phyloP scores from a whole-genome alignment of 2,329 filamentous ascomycete genomes.

The Sporothrix globosa region DNA sequence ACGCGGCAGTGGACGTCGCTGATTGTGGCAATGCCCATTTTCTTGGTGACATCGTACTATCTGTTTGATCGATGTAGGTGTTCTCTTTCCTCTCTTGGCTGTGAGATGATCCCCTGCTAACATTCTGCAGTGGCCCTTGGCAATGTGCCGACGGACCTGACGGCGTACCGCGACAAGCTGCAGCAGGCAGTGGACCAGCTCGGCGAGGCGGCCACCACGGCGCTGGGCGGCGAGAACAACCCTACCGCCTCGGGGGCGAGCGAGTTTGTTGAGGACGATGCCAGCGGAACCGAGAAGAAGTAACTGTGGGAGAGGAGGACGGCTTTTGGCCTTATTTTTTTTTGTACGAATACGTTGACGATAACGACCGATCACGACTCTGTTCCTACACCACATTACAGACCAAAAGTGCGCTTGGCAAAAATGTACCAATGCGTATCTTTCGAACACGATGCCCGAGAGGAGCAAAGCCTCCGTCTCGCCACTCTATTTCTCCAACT shows the following conservation, averaged over 20 bases:
- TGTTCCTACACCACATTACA: conserved; percentile 16
- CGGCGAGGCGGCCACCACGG: not conserved
- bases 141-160: conserved; percentile 33
- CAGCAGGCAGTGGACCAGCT: conserved; percentile 29
- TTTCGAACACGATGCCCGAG: not conserved
- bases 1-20: conserved; percentile 51
- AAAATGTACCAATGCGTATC: not conserved
- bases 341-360: conserved; percentile 29
- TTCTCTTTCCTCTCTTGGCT: not conserved
- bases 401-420: not conserved
- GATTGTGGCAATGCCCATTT: conserved; percentile 58
- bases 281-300: not conserved
- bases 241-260: not conserved
- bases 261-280: conserved; percentile 12
- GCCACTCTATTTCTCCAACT: conserved; percentile 17
- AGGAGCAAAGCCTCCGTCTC: conserved; percentile 12
- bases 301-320: not conserved
- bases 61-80: conserved; percentile 56
- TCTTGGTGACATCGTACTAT: conserved; percentile 59
- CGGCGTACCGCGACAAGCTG: conserved; percentile 35
- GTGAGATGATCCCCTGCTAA: not conserved
- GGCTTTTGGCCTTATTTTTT: not conserved
- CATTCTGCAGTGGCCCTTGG: conserved; percentile 34
- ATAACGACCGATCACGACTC: conserved; percentile 30
- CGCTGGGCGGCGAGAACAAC: not conserved